Conservation (phyloP, 768 basidiomycete species). For the Pisolithus tinctorius region DNA sequence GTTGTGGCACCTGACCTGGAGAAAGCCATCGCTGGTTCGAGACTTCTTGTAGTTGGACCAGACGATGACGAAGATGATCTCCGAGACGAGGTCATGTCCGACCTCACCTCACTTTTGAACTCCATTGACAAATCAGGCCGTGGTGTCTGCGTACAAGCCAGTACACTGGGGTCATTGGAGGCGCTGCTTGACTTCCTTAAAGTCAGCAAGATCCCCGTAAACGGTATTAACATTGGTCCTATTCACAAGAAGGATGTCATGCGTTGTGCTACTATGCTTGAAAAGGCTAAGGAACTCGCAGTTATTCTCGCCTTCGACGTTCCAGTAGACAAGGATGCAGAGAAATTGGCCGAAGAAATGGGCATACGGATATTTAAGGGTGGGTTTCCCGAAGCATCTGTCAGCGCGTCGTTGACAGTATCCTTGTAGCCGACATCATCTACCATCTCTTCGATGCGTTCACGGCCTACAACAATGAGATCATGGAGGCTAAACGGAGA, state of each 20-base stretch:
- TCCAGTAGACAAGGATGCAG: constrained; percentile 87
- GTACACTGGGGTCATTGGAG: constrained; percentile 94
- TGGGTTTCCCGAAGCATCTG: constrained; percentile 21
- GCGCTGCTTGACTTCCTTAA: constrained; percentile 95
- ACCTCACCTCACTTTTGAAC: constrained; percentile 79
- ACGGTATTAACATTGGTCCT: constrained; percentile 95
- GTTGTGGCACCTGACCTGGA: constrained; percentile 92
- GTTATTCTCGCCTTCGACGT: constrained; percentile 98
- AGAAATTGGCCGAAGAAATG: constrained; percentile 87
- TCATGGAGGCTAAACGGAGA: constrained; percentile 83
- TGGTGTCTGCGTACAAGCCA: constrained; percentile 96
- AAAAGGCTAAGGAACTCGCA: constrained; percentile 91
- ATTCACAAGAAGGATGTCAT: constrained; percentile 94
- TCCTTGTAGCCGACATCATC: constrained; percentile 82
- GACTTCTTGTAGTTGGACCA: constrained; percentile 84
- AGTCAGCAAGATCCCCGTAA: constrained; percentile 93
- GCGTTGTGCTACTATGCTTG: constrained; percentile 88
- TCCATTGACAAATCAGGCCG: constrained; percentile 94
- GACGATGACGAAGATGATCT: constrained; percentile 97
- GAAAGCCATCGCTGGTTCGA: constrained; percentile 96
- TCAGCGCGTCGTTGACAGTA: background rate
- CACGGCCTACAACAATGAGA: constrained; percentile 88
- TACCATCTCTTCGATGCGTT: constrained; percentile 98
- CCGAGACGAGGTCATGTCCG: constrained; percentile 94
- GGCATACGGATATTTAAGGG: constrained; percentile 94